Evolutionary conservation across 176 grass and related monocot genomes (phyloP).

Genomic region (Carex myosuroides): DNA sequence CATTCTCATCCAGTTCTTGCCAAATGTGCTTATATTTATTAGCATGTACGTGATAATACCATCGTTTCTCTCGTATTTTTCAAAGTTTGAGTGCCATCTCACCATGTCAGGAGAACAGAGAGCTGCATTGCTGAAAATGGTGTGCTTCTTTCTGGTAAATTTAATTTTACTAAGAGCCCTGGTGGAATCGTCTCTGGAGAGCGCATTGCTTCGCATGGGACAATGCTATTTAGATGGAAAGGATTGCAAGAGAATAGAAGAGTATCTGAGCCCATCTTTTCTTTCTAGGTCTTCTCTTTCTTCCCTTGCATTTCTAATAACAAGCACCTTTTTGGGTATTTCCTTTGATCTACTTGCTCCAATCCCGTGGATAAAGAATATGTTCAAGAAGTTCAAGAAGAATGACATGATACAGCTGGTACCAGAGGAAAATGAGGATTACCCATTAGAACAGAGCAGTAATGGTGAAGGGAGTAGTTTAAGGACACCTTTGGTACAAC

Average conservation of each 20-base stretch:
- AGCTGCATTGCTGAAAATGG: conserved; percentile 95
- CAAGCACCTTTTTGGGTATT: conserved; percentile 89
- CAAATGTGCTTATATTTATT: conserved; percentile 88
- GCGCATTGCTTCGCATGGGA: conserved; percentile 81
- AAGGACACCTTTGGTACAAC: conserved; percentile 53
- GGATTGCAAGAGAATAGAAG: conserved; percentile 87
- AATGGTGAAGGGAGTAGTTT: conserved; percentile 59
- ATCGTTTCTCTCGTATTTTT: conserved; percentile 75
- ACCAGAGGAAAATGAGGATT: conserved; percentile 85
- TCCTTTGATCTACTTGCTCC: conserved; percentile 96
- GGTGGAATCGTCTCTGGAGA: conserved; percentile 92
- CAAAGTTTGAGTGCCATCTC: conserved; percentile 97
- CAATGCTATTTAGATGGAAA: conserved; percentile 75
- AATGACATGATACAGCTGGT: conserved; percentile 98
- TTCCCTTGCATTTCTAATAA: conserved; percentile 93
- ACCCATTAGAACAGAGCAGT: conserved; percentile 30
- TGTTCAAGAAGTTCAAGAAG: conserved; percentile 91
- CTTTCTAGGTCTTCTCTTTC: conserved; percentile 87
- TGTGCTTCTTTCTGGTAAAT: conserved; percentile 99
- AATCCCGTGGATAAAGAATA: conserved; percentile 90
- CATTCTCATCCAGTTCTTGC: conserved; percentile 83
- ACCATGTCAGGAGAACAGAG: conserved; percentile 93
- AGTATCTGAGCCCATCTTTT: conserved; percentile 94
- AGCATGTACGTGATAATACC: conserved; percentile 99
- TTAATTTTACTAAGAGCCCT: conserved; percentile 81